Evolutionary conservation across 1,284 basidiomycete species (phyloP), one percentile per base, ranked within the genome.

Genomic region (Fomitopsis palustris): DNA sequence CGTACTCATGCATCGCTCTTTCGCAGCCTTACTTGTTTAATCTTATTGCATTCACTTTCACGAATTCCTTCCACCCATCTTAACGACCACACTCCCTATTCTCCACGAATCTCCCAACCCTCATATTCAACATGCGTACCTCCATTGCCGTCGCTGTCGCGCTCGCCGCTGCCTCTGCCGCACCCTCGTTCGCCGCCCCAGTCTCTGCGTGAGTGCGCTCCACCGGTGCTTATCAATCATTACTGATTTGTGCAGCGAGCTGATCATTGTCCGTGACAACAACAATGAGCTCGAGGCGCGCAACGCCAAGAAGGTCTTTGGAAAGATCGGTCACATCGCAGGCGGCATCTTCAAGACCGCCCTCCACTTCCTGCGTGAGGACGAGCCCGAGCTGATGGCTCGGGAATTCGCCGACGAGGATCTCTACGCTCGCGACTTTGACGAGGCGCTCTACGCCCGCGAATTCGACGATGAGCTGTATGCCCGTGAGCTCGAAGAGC

Each of bases 11-110:
- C 12, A 47, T 14, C 10, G 7, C 21, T 41, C 1, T 9, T 21
- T 3, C 14, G 5, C 14, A 53, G 49, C 49, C 56, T 52, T 57
- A 38, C 39, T 57, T 57, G 49, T 57, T 23, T 57, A 29, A 29
- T 53, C 51, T 51, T 52, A 52, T 57, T 49, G 56, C 35, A 53
- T 57, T 52, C 49, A 38, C 21, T 9, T 41, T 57, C 37, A 52
- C 55, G 47, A 52, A 45, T 21, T 56, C 45, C 31, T 39, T 53
- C 56, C 25, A 53, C 56, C 29, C 29, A 41, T 8, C 21, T 29
- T 25, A 19, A 57, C 56, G 39, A 53, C 49, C 35, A 53, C 56
- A 17, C 29, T 43, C 51, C 38, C 25, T 43, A 42, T 37, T 12
- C 47, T 51, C 49, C 21, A 33, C 17, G 23, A 35, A 27, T 16